A percentile compares a stretch with the other conserved stretches of the same genome.
These are phyloP conservation scores for Daucus carota DNA, from an alignment of 129 eudicot species.

Conservation along the genomic window DNA sequence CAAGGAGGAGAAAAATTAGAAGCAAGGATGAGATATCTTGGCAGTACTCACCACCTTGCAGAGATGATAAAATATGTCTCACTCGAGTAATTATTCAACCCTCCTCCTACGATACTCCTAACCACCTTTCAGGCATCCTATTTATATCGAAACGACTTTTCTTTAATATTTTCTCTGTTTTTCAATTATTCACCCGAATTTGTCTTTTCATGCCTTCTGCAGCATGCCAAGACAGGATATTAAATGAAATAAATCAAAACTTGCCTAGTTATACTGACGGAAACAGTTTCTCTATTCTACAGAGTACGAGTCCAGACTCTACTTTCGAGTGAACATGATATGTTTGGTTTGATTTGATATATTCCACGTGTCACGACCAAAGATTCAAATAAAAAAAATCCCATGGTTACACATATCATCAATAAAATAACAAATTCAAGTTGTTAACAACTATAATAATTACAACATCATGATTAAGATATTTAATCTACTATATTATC, in stretches of 20 bases:
- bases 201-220: conserved; percentile 4
- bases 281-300: background rate
- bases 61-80: conserved; percentile 28
- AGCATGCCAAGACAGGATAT: background rate
- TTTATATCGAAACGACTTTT: conserved; percentile 3
- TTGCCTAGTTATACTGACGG: background rate
- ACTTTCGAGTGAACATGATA: background rate
- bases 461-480: conserved; percentile 13
- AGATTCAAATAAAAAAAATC: background rate
- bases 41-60: conserved; percentile 33
- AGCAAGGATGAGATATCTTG: conserved; percentile 22
- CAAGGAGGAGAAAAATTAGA: conserved; percentile 9
- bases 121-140: conserved; percentile 14
- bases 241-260: too few relatives aligned
- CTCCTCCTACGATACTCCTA: conserved; percentile 3
- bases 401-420: background rate
- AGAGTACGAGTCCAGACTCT: background rate
- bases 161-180: background rate
- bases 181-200: background rate
- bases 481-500: background rate
- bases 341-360: background rate
- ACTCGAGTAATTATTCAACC: conserved; percentile 17
- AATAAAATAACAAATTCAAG: background rate
- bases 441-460: background rate
- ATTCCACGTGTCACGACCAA: too few relatives aligned